Evolutionary conservation across 768 basidiomycete genomes (phyloP), one percentile per base, ranked within the genome.

Genomic region (Astraeus odoratus): DNA sequence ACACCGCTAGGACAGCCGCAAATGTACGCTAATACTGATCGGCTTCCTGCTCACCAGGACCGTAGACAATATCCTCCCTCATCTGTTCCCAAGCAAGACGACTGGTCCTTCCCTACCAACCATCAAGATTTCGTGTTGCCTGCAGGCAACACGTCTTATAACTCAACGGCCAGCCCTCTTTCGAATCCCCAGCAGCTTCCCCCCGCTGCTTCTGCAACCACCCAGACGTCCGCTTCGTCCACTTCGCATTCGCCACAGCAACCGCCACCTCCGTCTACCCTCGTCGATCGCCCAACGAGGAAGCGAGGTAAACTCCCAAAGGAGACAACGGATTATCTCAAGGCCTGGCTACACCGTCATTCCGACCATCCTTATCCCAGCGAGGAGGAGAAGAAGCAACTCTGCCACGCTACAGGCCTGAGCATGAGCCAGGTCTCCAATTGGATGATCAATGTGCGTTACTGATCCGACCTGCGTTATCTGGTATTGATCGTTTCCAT

Each of bases 401-500:
- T 92, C 52, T 91, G 88, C 64, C 78, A 84, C 55, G 84, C 85
- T 31, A 92, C 88, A 1, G 86, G 86, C 20, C 68, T 92, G 51
- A 86, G 81, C 68, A 91, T 91, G 86, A 80, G 75, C 65, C 88
- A 92, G 64, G 86, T 91, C 1, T 88, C 86, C 42, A 91, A 91
- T 62, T 91, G 88, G 88, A 91, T 91, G 88, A 91, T 91, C 58
- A 91, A 91, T 55, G 88, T 78, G 44, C 42, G 77, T 67, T 12
- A 13, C 9, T 39, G 34, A 9, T 42, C 74, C 34, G 46, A 66
- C 71, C 7, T 48, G 41, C 45, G 25, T 45, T 39, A 19, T 42
- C 36, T 46, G 27, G 48, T 42, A 36, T 30, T 43, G 31, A 44
- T 57, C 44, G 39, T 46, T 46, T 43, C 44, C 50, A 26, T 58